These are phyloP conservation scores for Penicillium hesseltinei DNA, from an alignment of 2,329 filamentous ascomycete species.

Conservation along the genomic window DNA sequence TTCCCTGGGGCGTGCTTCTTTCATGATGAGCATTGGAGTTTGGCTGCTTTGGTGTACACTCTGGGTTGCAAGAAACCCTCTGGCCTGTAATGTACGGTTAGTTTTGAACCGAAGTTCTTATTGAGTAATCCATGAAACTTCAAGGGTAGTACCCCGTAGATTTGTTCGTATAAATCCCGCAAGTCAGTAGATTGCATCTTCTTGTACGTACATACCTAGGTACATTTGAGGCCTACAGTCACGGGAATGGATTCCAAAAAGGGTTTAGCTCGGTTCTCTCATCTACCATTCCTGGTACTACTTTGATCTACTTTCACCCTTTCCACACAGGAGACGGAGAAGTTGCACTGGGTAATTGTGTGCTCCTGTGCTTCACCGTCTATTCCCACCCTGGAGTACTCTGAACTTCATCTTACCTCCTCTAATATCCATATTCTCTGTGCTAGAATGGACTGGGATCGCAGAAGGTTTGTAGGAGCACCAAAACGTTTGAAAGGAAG, in stretches of 20 bases:
- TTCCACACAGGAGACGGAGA: background rate
- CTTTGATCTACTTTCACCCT: background rate
- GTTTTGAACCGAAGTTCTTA: background rate
- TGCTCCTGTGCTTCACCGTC: background rate
- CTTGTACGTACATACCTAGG: background rate
- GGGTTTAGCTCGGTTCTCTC: background rate
- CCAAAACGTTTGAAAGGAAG: background rate
- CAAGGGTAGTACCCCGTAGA: too few relatives aligned
- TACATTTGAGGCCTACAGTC: background rate
- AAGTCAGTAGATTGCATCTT: background rate
- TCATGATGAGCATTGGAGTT: constrained; percentile 2
- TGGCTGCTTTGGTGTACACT: constrained; percentile 1
- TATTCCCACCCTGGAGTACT: background rate
- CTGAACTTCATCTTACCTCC: background rate
- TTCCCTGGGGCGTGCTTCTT: background rate
- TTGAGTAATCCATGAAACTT: background rate
- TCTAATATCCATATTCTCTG: background rate
- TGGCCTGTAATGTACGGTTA: constrained; percentile 1
- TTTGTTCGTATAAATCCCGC: background rate
- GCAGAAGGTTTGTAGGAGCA: constrained; percentile 41
- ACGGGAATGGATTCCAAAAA: background rate
- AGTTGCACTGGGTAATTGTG: background rate
- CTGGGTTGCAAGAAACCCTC: background rate
- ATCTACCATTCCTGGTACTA: background rate
- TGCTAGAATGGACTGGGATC: constrained; percentile 41